phyloP scores from a whole-genome alignment of 163 green algal species.

The Scenedesmus sp. region DNA sequence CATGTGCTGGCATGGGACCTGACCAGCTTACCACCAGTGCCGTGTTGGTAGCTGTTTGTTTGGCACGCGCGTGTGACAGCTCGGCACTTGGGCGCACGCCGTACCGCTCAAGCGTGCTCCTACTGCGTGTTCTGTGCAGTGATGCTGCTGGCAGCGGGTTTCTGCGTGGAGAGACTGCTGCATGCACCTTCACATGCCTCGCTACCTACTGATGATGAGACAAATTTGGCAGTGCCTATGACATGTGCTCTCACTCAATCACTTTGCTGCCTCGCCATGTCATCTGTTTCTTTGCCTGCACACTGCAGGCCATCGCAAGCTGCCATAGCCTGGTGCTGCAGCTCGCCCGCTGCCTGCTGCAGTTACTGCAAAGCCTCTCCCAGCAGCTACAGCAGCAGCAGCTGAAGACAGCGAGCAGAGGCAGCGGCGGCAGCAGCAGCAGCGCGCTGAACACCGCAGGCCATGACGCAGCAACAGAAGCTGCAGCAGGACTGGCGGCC shows the following conservation, averaged over 20 bases:
- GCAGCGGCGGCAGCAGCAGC: not conserved
- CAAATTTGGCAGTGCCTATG: no score
- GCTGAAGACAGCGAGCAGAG: not conserved
- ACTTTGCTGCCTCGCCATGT: not conserved
- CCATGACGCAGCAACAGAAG: not conserved
- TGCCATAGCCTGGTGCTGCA: slow-evolving; percentile 12
- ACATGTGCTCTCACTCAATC: no score
- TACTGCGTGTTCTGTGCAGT: not conserved
- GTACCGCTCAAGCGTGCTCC: not conserved
- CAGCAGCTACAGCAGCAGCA: slow-evolving; percentile 20
- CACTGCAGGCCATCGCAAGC: not conserved
- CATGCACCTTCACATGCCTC: not conserved
- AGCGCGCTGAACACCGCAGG: not conserved
- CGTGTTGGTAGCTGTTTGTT: no score
- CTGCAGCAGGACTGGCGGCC: not conserved
- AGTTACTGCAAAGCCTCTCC: not conserved
- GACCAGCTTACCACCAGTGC: no score
- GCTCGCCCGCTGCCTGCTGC: not conserved
- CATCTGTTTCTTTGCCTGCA: no score
- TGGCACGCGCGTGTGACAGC: no score
- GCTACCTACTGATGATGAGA: no score
- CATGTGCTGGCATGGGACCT: no score
- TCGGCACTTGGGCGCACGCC: no score
- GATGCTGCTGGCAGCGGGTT: not conserved
- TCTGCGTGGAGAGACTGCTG: no score